These are phyloP conservation scores for Penicillium hordei DNA, from an alignment of 2,329 filamentous ascomycete species.

Conservation along the genomic window DNA sequence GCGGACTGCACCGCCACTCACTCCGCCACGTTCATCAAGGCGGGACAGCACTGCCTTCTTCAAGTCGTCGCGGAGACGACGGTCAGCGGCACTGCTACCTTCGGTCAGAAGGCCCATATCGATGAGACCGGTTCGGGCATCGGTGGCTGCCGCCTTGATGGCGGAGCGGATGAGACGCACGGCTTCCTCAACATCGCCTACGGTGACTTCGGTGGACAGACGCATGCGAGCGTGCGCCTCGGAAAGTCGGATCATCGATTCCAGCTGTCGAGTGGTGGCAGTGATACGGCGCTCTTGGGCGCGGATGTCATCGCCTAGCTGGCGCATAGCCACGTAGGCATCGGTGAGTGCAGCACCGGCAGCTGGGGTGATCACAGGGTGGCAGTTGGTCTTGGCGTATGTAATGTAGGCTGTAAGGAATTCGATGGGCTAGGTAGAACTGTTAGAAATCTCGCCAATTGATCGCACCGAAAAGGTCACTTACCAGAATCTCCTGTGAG, in stretches of 20 bases:
- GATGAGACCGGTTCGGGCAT: constrained; percentile 83
- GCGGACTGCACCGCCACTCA: constrained; percentile 64
- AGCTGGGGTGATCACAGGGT: constrained; percentile 75
- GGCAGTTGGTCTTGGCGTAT: constrained; percentile 82
- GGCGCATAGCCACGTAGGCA: constrained; percentile 91
- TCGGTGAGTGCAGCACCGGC: constrained; percentile 82
- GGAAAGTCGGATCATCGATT: constrained; percentile 95
- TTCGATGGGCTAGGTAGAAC: constrained; percentile 70
- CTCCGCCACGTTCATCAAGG: constrained; percentile 76
- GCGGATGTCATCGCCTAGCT: constrained; percentile 83
- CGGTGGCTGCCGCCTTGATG: constrained; percentile 95
- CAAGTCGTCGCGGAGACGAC: constrained; percentile 77
- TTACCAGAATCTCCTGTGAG: constrained; percentile 74
- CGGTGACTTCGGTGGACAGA: constrained; percentile 71
- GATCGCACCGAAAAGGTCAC: constrained; percentile 35
- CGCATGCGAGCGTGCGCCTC: constrained; percentile 99
- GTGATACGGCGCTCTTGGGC: constrained; percentile 94
- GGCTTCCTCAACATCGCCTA: constrained; percentile 82
- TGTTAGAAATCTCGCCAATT: constrained; percentile 16
- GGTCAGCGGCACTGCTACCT: constrained; percentile 85
- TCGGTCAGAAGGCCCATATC: constrained; percentile 96
- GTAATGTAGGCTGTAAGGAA: constrained; percentile 97
- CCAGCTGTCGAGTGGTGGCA: constrained; percentile 91
- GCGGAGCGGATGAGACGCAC: constrained; percentile 90
- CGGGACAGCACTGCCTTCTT: constrained; percentile 73